These are phyloP conservation scores for Hyaloscypha variabilis DNA, from an alignment of 495 filamentous ascomycete genomes.

Conservation along the genomic window DNA sequence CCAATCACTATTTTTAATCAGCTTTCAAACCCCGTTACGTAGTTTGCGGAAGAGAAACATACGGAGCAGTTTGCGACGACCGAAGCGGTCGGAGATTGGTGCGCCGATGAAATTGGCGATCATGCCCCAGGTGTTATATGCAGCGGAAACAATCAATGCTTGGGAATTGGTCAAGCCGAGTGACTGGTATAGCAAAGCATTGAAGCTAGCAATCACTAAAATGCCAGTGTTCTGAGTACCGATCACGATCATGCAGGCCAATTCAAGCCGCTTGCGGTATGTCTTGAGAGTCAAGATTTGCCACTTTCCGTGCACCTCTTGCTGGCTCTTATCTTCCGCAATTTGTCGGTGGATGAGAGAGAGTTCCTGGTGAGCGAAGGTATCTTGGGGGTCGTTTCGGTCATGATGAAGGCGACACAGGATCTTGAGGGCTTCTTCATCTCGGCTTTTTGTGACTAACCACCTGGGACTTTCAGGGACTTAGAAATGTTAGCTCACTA, in stretches of 20 bases:
- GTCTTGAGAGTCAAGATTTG: slow-evolving; percentile 29
- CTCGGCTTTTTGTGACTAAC: slow-evolving; percentile 32
- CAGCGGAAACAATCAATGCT: slow-evolving; percentile 29
- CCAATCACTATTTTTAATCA: slow-evolving; percentile 36
- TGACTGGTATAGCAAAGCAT: slow-evolving; percentile 32
- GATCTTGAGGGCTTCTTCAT: slow-evolving; percentile 33
- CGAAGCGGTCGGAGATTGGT: slow-evolving; percentile 28
- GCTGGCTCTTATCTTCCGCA: slow-evolving; percentile 27
- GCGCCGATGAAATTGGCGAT: slow-evolving; percentile 32
- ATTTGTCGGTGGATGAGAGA: slow-evolving; percentile 32
- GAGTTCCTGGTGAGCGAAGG: slow-evolving; percentile 32
- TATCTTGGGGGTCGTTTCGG: slow-evolving; percentile 30
- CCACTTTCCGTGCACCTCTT: slow-evolving; percentile 10
- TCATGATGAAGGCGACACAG: slow-evolving; percentile 32
- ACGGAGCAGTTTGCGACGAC: slow-evolving; percentile 26
- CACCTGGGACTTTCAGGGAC: slow-evolving; percentile 36
- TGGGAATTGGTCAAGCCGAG: slow-evolving; percentile 31
- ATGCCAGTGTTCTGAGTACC: slow-evolving; percentile 33
- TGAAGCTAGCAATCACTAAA: slow-evolving; percentile 38
- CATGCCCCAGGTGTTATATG: slow-evolving; percentile 33
- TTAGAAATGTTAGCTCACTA: background rate
- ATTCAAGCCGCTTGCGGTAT: slow-evolving; percentile 30
- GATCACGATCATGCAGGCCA: slow-evolving; percentile 31
- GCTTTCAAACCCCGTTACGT: too few relatives aligned
- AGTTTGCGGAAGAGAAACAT: too few relatives aligned